A percentile compares a stretch with the other conserved stretches of the same genome.
Evolutionary conservation across 2,329 filamentous ascomycete species (phyloP).

Genomic region (Ophiocordyceps sinensis): DNA sequence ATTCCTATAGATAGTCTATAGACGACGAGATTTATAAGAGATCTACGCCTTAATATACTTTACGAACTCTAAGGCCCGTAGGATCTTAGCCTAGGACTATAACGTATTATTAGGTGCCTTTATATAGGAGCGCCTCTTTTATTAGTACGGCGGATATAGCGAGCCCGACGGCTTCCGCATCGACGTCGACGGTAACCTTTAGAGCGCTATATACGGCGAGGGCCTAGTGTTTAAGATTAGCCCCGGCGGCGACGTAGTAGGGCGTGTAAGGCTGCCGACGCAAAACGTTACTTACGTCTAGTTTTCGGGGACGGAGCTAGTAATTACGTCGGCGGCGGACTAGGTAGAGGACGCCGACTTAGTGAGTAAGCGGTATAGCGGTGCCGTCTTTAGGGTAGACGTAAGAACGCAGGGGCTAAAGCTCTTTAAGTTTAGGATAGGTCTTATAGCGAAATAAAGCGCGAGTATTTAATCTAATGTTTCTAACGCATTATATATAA

Average conservation of each 20-base stretch:
- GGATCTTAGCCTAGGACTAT: constrained; percentile 66
- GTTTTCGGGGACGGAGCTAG: constrained; percentile 61
- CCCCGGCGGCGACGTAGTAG: constrained; percentile 54
- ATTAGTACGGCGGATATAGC: constrained; percentile 49
- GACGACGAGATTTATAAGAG: no score
- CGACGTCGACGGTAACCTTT: constrained; percentile 73
- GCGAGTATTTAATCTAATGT: no score
- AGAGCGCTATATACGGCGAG: constrained; percentile 77
- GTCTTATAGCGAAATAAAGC: neutral
- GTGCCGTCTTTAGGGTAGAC: constrained; percentile 61
- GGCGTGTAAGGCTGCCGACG: constrained; percentile 63
- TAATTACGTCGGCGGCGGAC: constrained; percentile 63
- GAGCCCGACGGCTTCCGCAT: constrained; percentile 76
- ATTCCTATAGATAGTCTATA: no score
- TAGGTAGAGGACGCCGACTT: constrained; percentile 43
- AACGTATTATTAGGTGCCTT: constrained; percentile 46
- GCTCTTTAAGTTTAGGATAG: constrained; percentile 49
- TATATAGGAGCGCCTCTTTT: constrained; percentile 57
- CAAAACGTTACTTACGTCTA: constrained; percentile 67
- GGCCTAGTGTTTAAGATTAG: constrained; percentile 61
- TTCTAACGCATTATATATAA: no score
- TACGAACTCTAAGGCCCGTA: constrained; percentile 59
- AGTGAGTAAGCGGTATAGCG: constrained; percentile 48
- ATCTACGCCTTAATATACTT: no score
- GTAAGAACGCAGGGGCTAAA: constrained; percentile 56